Conservation (phyloP, 768 basidiomycete genomes). For the Tulasnella sp. region DNA sequence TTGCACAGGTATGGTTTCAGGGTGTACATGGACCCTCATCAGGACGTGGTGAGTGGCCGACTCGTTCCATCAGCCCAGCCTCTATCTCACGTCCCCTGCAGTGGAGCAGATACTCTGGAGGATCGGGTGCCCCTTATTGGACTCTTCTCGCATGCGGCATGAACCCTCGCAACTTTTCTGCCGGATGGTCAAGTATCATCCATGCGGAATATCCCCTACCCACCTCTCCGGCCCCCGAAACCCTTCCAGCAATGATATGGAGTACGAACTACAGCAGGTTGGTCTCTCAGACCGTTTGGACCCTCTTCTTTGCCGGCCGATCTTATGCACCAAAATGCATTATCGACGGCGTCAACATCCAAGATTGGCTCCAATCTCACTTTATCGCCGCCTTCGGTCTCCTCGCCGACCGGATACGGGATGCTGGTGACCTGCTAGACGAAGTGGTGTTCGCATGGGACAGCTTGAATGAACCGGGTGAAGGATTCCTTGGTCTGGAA, state of each 20-base stretch:
- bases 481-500: slow-evolving; percentile 62
- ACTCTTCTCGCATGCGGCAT: slow-evolving; percentile 83
- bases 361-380: slow-evolving; percentile 72
- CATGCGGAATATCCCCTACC: slow-evolving; percentile 78
- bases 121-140: slow-evolving; percentile 93
- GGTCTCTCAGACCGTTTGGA: slow-evolving; percentile 78
- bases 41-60: slow-evolving; percentile 66
- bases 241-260: slow-evolving; percentile 93
- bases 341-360: slow-evolving; percentile 85
- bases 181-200: slow-evolving; percentile 73
- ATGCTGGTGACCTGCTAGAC: slow-evolving; percentile 67
- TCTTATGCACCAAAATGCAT: slow-evolving; percentile 83
- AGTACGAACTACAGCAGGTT: slow-evolving; percentile 89
- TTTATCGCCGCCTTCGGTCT: slow-evolving; percentile 62
- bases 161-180: slow-evolving; percentile 70
- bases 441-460: slow-evolving; percentile 95
- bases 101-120: slow-evolving; percentile 95
- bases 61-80: not conserved
- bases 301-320: slow-evolving; percentile 85
- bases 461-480: slow-evolving; percentile 85
- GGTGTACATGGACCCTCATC: slow-evolving; percentile 91
- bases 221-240: slow-evolving; percentile 48
- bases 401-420: slow-evolving; percentile 62
- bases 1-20: slow-evolving; percentile 51
- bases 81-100: slow-evolving; percentile 25